phyloP scores from a whole-genome alignment of 345 rosid genomes.

The Crucihimalaya himalaica region DNA sequence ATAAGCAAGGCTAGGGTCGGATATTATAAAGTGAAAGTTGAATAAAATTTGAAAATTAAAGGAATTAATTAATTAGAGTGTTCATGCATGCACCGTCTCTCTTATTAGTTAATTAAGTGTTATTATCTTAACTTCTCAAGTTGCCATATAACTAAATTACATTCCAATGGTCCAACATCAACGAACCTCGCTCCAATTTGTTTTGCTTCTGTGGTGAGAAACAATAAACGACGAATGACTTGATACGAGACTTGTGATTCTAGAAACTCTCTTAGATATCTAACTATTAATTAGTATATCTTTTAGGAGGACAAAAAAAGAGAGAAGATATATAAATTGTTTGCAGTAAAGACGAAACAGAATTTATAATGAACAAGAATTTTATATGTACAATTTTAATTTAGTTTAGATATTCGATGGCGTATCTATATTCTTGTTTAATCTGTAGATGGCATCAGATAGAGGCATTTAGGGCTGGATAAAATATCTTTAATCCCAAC shows the following conservation, averaged over 20 bases:
- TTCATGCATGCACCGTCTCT: constrained; percentile 23
- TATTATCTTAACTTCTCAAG: constrained; percentile 17
- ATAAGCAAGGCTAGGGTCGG: constrained; percentile 3
- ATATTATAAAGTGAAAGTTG: constrained; percentile 9
- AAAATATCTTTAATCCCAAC: no score
- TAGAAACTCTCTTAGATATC: neutral
- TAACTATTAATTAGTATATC: no score
- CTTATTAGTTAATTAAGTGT: neutral
- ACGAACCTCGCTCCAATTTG: neutral
- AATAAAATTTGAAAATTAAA: neutral
- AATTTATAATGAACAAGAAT: no score
- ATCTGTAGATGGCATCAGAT: no score
- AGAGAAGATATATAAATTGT: no score
- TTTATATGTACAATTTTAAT: no score
- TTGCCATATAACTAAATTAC: constrained; percentile 19
- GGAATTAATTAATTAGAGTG: constrained; percentile 11
- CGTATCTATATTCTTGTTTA: no score
- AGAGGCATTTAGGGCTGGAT: no score
- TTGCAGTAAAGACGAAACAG: no score
- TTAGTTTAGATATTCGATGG: no score
- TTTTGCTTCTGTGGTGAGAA: constrained; percentile 14
- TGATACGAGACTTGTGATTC: neutral
- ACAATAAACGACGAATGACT: neutral
- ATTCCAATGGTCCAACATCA: constrained; percentile 14
- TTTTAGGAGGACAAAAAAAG: no score